Evolutionary conservation across 2,329 filamentous ascomycete species (phyloP).

Genomic region (Zymoseptoria passerinii): DNA sequence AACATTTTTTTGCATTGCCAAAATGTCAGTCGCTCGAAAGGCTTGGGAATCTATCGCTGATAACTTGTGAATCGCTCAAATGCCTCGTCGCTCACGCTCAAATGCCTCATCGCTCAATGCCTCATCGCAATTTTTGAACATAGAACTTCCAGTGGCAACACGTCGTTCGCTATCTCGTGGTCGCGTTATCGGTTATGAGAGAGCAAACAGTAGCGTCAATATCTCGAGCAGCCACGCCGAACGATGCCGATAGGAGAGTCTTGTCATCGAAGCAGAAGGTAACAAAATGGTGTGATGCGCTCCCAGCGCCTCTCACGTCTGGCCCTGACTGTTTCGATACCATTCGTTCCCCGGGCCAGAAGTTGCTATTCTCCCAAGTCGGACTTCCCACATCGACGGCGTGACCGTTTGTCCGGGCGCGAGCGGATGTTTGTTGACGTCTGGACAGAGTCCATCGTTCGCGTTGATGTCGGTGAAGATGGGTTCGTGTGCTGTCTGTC

Average conservation of each 20-base stretch:
- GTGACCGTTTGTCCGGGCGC: constrained; percentile 7
- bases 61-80: neutral
- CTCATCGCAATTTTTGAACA: no score
- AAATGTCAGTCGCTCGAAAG: no score
- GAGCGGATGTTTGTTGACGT: constrained; percentile 13
- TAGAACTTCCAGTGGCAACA: no score
- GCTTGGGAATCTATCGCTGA: neutral
- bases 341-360: constrained; percentile 13
- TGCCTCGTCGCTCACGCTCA: neutral
- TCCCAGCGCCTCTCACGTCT: constrained; percentile 5
- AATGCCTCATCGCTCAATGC: neutral
- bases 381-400: constrained; percentile 7
- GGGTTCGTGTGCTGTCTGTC: constrained; percentile 8
- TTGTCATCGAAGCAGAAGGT: neutral
- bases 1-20: no score
- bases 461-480: constrained; percentile 11
- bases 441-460: constrained; percentile 11
- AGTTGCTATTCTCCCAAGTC: constrained; percentile 8
- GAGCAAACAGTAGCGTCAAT: no score
- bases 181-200: no score
- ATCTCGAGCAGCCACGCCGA: neutral
- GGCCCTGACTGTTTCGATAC: constrained; percentile 15
- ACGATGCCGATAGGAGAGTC: neutral
- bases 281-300: neutral
- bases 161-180: no score